A percentile compares a stretch with the other conserved stretches of the same genome.
Conservation (phyloP, 2,329 filamentous ascomycete species). For the Microsporum ferrugineum region DNA sequence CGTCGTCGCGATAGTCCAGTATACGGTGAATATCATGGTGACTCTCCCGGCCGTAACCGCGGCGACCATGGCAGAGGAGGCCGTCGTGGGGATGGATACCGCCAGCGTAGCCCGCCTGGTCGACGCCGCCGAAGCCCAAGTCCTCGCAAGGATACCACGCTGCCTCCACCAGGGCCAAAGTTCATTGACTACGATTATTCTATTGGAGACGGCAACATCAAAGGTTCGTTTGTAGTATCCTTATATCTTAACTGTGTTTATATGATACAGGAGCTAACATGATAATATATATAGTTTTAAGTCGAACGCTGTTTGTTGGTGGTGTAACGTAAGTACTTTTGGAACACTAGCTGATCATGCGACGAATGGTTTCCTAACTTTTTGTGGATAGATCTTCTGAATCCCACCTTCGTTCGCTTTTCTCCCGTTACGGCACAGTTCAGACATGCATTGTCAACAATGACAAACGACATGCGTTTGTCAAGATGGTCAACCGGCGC, state of each 20-base stretch:
- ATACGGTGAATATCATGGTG: constrained; percentile 61
- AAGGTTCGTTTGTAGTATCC: constrained; percentile 39
- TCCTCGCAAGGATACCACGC: constrained; percentile 34
- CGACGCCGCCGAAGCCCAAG: constrained; percentile 55
- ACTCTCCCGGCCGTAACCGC: constrained; percentile 51
- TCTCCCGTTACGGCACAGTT: constrained; percentile 70
- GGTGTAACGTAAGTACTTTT: constrained; percentile 66
- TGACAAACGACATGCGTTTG: constrained; percentile 95
- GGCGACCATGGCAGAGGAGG: constrained; percentile 41
- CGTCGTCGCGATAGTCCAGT: constrained; percentile 56
- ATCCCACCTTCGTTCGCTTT: constrained; percentile 67
- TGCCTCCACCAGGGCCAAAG: constrained; percentile 49
- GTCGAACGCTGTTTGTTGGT: constrained; percentile 90
- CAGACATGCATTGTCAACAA: constrained; percentile 98
- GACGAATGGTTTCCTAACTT: constrained; percentile 14
- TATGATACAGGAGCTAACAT: constrained; percentile 37
- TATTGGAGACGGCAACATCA: constrained; percentile 67
- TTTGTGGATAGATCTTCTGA: constrained; percentile 55
- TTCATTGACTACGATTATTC: constrained; percentile 68
- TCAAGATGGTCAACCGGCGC: constrained; percentile 89
- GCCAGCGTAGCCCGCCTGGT: constrained; percentile 71
- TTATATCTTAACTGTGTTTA: constrained; percentile 24
- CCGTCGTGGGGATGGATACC: constrained; percentile 53
- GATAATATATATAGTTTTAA: constrained; percentile 50
- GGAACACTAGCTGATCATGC: not conserved